These are phyloP conservation scores for Colletotrichum siamense DNA, from an alignment of 2,329 filamentous ascomycete species.

Conservation along the genomic window DNA sequence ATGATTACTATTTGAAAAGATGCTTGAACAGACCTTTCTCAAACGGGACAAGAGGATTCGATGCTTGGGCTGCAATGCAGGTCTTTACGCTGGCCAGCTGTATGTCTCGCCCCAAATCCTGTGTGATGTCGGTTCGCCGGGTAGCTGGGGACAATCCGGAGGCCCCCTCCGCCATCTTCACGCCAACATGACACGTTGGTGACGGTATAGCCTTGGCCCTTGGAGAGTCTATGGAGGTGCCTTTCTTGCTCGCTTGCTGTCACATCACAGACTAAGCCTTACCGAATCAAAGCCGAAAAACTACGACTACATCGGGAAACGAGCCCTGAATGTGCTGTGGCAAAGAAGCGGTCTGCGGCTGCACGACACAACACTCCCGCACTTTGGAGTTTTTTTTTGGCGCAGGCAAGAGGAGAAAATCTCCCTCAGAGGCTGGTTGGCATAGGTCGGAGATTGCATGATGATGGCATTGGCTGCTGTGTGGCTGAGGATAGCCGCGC, in stretches of 20 bases:
- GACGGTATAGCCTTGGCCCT: background rate
- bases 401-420: background rate
- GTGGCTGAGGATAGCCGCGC: background rate
- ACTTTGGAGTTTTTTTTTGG: background rate
- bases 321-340: background rate
- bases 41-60: background rate
- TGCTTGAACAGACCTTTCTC: background rate
- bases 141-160: background rate
- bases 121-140: background rate
- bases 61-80: background rate
- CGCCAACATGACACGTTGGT: background rate
- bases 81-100: background rate
- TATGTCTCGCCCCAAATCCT: background rate
- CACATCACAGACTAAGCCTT: background rate
- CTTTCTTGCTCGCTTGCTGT: background rate
- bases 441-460: background rate
- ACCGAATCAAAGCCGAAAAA: background rate
- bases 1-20: background rate
- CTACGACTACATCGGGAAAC: background rate
- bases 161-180: background rate
- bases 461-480: background rate
- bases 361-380: background rate
- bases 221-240: background rate
- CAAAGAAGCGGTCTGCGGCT: slow-evolving; percentile 16
- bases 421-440: background rate